A percentile compares a stretch with the other conserved stretches of the same genome.
Conservation (phyloP, 202 grass and related monocot genomes). For the Carex sylvatica region DNA sequence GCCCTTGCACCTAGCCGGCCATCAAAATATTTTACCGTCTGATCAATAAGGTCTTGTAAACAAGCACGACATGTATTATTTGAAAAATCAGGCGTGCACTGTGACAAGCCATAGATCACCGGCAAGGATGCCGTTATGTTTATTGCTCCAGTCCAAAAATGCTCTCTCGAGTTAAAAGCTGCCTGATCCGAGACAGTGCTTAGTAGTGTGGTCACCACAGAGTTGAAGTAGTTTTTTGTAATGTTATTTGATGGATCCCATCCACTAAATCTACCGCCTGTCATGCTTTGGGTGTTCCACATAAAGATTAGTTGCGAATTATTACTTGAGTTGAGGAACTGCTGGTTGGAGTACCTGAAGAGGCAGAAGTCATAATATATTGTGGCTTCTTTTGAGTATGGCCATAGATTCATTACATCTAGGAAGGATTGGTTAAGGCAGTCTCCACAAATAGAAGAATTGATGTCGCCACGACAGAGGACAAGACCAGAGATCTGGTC, state of each 20-base stretch:
- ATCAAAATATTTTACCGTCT: background rate
- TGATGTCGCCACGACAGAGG: too few relatives aligned
- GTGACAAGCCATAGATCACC: slow-evolving; percentile 47
- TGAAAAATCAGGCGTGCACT: slow-evolving; percentile 63
- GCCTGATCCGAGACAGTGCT: slow-evolving; percentile 29
- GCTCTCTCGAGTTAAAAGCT: slow-evolving; percentile 26
- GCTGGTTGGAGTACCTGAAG: too few relatives aligned
- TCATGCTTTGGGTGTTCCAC: too few relatives aligned
- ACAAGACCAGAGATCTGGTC: too few relatives aligned
- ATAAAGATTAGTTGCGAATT: too few relatives aligned
- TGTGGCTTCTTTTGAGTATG: too few relatives aligned
- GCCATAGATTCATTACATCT: too few relatives aligned
- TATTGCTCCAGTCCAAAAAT: slow-evolving; percentile 49
- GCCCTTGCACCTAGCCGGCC: background rate
- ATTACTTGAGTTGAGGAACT: too few relatives aligned
- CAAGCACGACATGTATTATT: slow-evolving; percentile 36
- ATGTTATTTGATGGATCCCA: slow-evolving; percentile 10
- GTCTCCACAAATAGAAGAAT: too few relatives aligned
- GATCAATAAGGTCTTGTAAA: slow-evolving; percentile 25
- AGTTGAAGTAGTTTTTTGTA: slow-evolving; percentile 27
- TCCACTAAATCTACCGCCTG: background rate
- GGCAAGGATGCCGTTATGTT: background rate
- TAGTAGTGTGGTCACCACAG: slow-evolving; percentile 25
- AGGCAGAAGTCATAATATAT: too few relatives aligned
- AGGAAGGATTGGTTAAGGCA: too few relatives aligned